Base-by-base conservation (phyloP, 2,329 filamentous ascomycete genomes). In the Incumbomyces lentus region DNA sequence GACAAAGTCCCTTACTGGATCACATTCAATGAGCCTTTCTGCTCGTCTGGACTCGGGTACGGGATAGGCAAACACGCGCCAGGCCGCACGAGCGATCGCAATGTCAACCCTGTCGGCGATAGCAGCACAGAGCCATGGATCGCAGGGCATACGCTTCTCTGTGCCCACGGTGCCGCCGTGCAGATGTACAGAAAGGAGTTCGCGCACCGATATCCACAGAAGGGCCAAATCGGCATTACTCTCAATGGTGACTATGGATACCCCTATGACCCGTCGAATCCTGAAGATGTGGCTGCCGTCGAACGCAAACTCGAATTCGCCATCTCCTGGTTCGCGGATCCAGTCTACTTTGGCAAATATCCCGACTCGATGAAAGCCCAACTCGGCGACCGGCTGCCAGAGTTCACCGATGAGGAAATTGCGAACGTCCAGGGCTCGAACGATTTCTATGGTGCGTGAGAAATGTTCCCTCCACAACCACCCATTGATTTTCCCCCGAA, bases 21-120 rank as follows among this genome's bases (percentile, higher is more conserved):
- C 64, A 92, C 86, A 19, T 87, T 90, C 69, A 92, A 92, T 63
- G 86, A 94, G 70, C 87, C 87, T 2, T 92, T 84, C 80, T 93
- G 86, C 67, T 85, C 79, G 53, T 79, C 82, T 44, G 81, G 92
- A 51, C 74, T 92, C 35, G 86, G 86, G 31, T 92, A 90, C 67
- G 84, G 75, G 60, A 78, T 76, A 35, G 87, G 87, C 22, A 70
- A 79, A 52, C 88, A 89, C 61, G 87, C 87, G 10, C 87, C 87
- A 1, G 87, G 87, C n/a, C 81, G 78, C 60, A 86, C 81, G 6
- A 87, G 83, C 56, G 81, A 92, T 65, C 78, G 85, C 52, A 74
- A 62, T 50, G 85, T 81, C 72, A 86, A 76, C 42, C 59, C 76
- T 2, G 75, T 80, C 37, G 86, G 86, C 19, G 84, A 92, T 67